A percentile compares a stretch with the other conserved stretches of the same genome.
Evolutionary conservation across 257 asterid genomes (phyloP).

Genomic region (Ehretia macrophylla): DNA sequence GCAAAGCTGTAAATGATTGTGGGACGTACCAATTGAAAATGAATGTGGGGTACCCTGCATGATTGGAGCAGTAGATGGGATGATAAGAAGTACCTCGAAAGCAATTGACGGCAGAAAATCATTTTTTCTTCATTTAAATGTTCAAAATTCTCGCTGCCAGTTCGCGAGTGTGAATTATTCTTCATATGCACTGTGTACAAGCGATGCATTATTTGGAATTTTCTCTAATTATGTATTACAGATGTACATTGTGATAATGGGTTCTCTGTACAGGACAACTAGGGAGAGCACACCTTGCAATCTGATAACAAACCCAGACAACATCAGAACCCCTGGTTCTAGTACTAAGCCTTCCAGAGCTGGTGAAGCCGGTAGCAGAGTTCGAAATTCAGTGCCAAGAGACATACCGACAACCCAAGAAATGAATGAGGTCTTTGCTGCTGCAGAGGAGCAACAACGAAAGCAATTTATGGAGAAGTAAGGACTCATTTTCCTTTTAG

Average conservation of each 20-base stretch:
- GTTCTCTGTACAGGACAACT: slow-evolving; percentile 15
- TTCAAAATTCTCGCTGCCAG: too few relatives aligned
- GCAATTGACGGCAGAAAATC: slow-evolving; percentile 11
- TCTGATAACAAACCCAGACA: slow-evolving; percentile 20
- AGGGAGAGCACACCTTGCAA: slow-evolving; percentile 37
- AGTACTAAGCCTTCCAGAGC: slow-evolving; percentile 17
- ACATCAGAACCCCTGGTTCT: slow-evolving; percentile 24
- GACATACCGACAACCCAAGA: slow-evolving; percentile 21
- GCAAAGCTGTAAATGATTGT: slow-evolving; percentile 13
- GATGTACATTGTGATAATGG: neutral
- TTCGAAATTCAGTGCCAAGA: slow-evolving; percentile 1
- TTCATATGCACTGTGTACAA: too few relatives aligned
- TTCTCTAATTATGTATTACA: neutral
- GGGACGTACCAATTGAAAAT: slow-evolving; percentile 4
- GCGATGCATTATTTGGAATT: too few relatives aligned
- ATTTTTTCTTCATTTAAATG: too few relatives aligned
- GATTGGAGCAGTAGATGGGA: slow-evolving; percentile 14
- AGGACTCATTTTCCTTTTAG: neutral
- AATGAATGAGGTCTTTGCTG: slow-evolving; percentile 17
- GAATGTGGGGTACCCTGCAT: slow-evolving; percentile 12
- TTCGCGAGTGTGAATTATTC: too few relatives aligned
- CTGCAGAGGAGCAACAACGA: slow-evolving; percentile 20
- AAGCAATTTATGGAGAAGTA: slow-evolving; percentile 29
- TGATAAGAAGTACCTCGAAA: slow-evolving; percentile 4
- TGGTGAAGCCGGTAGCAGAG: slow-evolving; percentile 10